Base-by-base conservation (phyloP, 2,329 filamentous ascomycete species). In the Penicillium sp. region DNA sequence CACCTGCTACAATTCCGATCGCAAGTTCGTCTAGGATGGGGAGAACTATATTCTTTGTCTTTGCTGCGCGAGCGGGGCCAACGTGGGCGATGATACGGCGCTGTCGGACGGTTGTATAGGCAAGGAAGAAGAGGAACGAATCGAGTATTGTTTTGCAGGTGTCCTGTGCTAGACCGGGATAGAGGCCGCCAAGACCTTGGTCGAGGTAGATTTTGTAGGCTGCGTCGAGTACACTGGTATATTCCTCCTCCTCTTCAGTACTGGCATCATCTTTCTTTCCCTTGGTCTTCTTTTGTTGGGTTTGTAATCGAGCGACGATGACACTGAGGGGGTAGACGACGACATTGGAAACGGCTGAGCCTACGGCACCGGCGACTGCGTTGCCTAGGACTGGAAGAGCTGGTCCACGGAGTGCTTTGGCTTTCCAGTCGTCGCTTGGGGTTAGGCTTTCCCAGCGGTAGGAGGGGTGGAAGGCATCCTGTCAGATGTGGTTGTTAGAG, bases 91-190 rank as follows among this genome's bases (percentile, higher is more conserved):
- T 63, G 40, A 83, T 75, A 41, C 82, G 73, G 22, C 68, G 64
- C 50, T 76, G 69, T 18, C 78, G 69, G 20, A 85, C 64, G 52
- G 81, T 82, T 2, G 77, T 89, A 75, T 96, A 95, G 55, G 89
- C 87, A 18, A 93, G 81, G 75, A 95, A 95, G 79, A 95, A 95
- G 49, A 95, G 79, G 69, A 94, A 93, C 54, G 88, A 89, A 75
- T 94, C 90, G 27, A 85, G 81, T 22, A 87, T 79, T 23, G 84
- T 86, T 71, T 89, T 90, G 65, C 77, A 80, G 11, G 87, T 84
- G 67, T 89, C 87, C 33, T 83, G 80, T 6, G 80, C 74, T 1
- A 89, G 71, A 25, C 88, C 88, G 23, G 79, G 81, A 68, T 89
- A 96, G 61, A 96, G 86, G 1, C 87, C 89, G 18, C 87, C 61